A percentile compares a stretch with the other conserved stretches of the same genome.
Evolutionary conservation across 1,284 basidiomycete genomes (phyloP).

Genomic region (Fistulinella cinereoalba): DNA sequence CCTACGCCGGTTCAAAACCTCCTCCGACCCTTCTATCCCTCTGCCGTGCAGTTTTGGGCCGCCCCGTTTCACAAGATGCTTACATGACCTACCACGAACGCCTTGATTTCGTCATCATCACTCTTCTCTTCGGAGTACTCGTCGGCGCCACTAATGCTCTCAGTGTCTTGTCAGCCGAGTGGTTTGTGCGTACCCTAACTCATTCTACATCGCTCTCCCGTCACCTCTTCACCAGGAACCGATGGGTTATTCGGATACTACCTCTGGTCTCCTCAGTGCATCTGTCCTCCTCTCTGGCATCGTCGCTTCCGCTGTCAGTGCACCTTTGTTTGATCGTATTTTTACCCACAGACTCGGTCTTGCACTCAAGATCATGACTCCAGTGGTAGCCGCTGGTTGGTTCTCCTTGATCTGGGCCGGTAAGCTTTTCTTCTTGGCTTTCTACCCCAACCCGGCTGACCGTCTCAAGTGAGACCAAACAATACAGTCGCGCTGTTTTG

Average conservation of each 20-base stretch:
- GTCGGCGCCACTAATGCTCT: constrained; percentile 60
- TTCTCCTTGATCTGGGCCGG: constrained; percentile 75
- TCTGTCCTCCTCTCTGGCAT: constrained; percentile 67
- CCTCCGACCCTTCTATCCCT: constrained; percentile 54
- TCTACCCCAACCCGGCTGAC: neutral
- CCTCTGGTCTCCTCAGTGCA: constrained; percentile 67
- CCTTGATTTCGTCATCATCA: constrained; percentile 62
- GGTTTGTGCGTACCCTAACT: constrained; percentile 48
- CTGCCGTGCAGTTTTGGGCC: constrained; percentile 54
- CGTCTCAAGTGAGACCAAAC: constrained; percentile 47
- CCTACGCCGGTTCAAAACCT: constrained; percentile 60
- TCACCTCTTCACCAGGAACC: constrained; percentile 47
- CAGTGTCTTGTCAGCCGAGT: constrained; percentile 61
- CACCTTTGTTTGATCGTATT: constrained; percentile 75
- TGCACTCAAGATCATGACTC: constrained; percentile 57
- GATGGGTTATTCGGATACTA: constrained; percentile 64
- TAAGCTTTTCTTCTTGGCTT: constrained; percentile 31
- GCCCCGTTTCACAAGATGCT: constrained; percentile 39
- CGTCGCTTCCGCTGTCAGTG: constrained; percentile 57
- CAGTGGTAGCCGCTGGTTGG: constrained; percentile 61
- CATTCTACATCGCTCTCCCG: neutral
- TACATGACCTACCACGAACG: constrained; percentile 63
- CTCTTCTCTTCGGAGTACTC: constrained; percentile 58
- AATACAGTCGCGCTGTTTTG: constrained; percentile 57
- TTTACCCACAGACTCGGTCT: constrained; percentile 67